Conservation (phyloP, 2,329 filamentous ascomycete species). For the Epicoccum sorghinum region DNA sequence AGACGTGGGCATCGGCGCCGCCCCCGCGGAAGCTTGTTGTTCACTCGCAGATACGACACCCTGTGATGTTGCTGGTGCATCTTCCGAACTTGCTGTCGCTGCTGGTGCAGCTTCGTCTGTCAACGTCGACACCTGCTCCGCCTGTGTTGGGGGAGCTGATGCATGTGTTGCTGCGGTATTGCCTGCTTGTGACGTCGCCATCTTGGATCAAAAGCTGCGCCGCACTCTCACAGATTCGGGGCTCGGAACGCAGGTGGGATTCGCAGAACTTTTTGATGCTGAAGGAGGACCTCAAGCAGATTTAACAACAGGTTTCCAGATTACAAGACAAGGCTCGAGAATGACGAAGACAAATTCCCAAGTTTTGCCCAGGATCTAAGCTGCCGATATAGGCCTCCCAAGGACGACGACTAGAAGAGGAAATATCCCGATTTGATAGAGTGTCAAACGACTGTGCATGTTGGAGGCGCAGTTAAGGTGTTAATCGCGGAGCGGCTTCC, state of each 20-base stretch:
- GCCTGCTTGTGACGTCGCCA: slow-evolving; percentile 6
- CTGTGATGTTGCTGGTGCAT: background rate
- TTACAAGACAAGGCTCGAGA: background rate
- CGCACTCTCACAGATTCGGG: slow-evolving; percentile 5
- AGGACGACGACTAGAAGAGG: background rate
- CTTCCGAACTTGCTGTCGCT: background rate
- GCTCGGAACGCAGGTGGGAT: slow-evolving; percentile 5
- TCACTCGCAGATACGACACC: background rate
- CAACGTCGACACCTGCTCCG: background rate
- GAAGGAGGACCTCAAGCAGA: too few relatives aligned
- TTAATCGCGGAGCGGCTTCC: slow-evolving; percentile 1
- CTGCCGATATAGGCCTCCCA: background rate
- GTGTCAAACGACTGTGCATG: background rate
- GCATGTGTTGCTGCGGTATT: background rate
- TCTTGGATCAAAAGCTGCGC: slow-evolving; percentile 1
- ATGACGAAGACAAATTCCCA: background rate
- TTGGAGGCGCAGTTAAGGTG: background rate
- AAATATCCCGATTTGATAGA: background rate
- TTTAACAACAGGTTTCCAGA: too few relatives aligned
- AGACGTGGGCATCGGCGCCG: background rate
- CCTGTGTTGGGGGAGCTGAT: background rate
- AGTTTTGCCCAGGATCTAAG: background rate
- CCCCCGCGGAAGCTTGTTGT: slow-evolving; percentile 1
- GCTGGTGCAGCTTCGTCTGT: background rate
- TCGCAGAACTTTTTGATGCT: background rate